These are phyloP conservation scores for Eremothecium cymbalariae DNA, from an alignment of 1,139 yeast genomes.

Conservation along the genomic window DNA sequence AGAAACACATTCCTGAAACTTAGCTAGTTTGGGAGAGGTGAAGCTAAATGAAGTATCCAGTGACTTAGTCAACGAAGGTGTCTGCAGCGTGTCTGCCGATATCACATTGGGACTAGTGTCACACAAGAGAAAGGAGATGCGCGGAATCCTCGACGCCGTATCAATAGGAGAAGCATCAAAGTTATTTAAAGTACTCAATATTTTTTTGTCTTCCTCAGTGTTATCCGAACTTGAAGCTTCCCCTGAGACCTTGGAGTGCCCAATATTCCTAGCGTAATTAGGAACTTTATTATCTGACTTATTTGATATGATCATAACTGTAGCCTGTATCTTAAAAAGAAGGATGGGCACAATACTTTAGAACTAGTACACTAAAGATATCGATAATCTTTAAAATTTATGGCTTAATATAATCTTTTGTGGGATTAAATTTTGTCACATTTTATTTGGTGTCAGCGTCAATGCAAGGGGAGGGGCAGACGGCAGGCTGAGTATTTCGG, in stretches of 20 bases:
- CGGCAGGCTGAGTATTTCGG: too few relatives aligned
- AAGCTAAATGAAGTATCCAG: constrained; percentile 1
- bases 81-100: not conserved
- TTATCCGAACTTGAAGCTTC: not conserved
- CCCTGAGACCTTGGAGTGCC: not conserved
- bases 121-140: constrained; percentile 4
- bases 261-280: not conserved
- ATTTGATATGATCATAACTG: constrained; percentile 2
- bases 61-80: not conserved
- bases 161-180: not conserved
- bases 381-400: too few relatives aligned
- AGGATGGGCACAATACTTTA: too few relatives aligned
- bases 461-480: constrained; percentile 4
- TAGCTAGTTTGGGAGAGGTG: not conserved
- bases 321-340: too few relatives aligned
- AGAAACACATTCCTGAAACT: constrained; percentile 3
- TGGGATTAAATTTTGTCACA: constrained; percentile 1
- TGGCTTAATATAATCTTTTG: constrained; percentile 1
- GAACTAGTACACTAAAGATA: too few relatives aligned
- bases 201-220: not conserved
- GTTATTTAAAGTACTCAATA: not conserved
- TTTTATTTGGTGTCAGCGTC: constrained; percentile 5
- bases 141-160: constrained; percentile 4
- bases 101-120: constrained; percentile 1
- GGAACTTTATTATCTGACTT: constrained; percentile 1